These are phyloP conservation scores for Vairimorpha ceranae DNA, from an alignment of 371 early-diverging fungal genomes.

Conservation along the genomic window DNA sequence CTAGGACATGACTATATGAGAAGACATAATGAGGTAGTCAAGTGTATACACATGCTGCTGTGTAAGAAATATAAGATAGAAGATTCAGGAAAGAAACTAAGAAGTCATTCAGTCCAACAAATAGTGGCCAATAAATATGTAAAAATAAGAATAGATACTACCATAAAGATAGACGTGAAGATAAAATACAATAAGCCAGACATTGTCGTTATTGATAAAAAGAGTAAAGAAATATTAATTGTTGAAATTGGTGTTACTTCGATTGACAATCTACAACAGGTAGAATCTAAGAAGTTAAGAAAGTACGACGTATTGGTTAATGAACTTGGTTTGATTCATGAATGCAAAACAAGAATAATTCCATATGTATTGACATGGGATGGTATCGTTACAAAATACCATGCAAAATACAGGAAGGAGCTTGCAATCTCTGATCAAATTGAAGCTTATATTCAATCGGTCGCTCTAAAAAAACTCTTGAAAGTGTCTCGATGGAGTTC, in stretches of 20 bases:
- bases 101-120: neutral
- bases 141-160: no score
- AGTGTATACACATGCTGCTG: neutral
- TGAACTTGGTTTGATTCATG: neutral
- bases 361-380: slow-evolving; percentile 1
- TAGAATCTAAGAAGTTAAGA: neutral
- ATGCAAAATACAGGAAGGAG: neutral
- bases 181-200: neutral
- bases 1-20: no score
- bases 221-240: neutral
- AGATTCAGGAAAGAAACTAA: neutral
- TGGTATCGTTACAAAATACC: neutral
- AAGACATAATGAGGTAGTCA: no score
- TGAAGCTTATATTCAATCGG: no score
- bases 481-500: no score
- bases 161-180: neutral
- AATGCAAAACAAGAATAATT: neutral
- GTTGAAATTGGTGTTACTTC: neutral
- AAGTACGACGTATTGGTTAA: neutral
- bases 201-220: neutral
- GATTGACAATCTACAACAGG: neutral
- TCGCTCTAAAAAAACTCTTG: no score
- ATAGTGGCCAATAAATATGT: neutral
- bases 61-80: neutral
- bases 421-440: no score